Evolutionary conservation across 2,329 filamentous ascomycete genomes (phyloP).

Genomic region (Cladophialophora psammophila): DNA sequence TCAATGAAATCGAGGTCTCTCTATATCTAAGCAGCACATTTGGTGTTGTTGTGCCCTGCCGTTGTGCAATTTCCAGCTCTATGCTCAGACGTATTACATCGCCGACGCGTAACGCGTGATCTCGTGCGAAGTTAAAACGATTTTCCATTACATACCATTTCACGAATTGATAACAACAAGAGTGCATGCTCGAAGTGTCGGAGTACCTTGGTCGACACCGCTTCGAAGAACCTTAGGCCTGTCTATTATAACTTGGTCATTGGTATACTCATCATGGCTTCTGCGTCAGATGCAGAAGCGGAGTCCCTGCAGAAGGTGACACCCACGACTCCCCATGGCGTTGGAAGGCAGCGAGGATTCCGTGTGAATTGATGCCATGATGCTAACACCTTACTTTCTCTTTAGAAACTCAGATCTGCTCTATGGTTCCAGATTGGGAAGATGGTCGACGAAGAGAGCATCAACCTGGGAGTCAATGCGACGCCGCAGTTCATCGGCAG

Average conservation of each 20-base stretch:
- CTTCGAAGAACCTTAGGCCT: background rate
- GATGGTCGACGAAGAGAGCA: constrained; percentile 84
- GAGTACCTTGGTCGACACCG: background rate
- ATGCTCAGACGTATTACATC: background rate
- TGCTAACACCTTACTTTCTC: background rate
- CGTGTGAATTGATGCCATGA: background rate
- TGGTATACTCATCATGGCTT: constrained; percentile 18
- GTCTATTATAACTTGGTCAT: background rate
- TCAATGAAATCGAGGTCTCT: too few species aligned
- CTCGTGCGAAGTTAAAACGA: background rate
- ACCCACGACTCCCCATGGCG: background rate
- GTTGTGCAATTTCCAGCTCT: background rate
- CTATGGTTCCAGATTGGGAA: constrained; percentile 85
- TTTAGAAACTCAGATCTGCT: constrained; percentile 70
- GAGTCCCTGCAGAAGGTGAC: constrained; percentile 30
- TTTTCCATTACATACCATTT: background rate
- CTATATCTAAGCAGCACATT: too few species aligned
- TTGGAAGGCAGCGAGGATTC: background rate
- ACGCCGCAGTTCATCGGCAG: constrained; percentile 90
- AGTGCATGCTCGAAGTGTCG: background rate
- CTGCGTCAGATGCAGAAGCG: constrained; percentile 21
- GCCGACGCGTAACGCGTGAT: background rate
- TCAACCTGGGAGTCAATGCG: constrained; percentile 78
- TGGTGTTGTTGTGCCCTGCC: background rate
- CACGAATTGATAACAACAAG: background rate